phyloP scores from a whole-genome alignment of 305 asterid genomes.

The Solanum hybrid region DNA sequence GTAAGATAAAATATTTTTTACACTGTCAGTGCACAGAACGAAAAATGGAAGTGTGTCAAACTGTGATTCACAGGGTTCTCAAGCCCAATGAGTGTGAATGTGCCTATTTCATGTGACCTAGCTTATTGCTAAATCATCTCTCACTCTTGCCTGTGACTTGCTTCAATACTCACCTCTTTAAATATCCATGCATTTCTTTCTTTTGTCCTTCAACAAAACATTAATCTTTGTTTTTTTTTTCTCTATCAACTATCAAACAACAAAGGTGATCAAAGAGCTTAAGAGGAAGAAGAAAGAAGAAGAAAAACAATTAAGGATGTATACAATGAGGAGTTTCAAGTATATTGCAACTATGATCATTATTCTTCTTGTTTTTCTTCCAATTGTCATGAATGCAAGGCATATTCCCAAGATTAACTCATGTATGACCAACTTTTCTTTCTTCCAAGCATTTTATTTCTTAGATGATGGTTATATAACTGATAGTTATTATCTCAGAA shows the following conservation, averaged over 20 bases:
- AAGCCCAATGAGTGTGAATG: constrained; percentile 17
- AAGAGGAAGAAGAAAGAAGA: neutral
- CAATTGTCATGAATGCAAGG: constrained; percentile 32
- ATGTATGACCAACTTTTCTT: constrained; percentile 15
- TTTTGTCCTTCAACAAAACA: neutral
- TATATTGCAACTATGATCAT: constrained; percentile 12
- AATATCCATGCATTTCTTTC: constrained; percentile 12
- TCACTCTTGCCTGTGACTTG: constrained; percentile 54
- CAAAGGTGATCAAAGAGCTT: neutral
- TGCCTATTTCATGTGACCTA: constrained; percentile 57
- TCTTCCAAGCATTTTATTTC: neutral
- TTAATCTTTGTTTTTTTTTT: neutral
- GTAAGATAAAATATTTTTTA: neutral
- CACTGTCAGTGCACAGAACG: neutral
- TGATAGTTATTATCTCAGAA: too few relatives aligned
- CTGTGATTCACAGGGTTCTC: constrained; percentile 29
- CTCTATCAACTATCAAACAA: neutral
- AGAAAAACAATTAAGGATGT: neutral
- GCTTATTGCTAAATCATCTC: constrained; percentile 4
- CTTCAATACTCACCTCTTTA: constrained; percentile 41
- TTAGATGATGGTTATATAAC: neutral
- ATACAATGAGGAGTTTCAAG: constrained; percentile 21
- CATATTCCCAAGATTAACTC: constrained; percentile 27
- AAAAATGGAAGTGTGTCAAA: constrained; percentile 9
- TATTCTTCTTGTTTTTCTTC: constrained; percentile 21